These are phyloP conservation scores for Pyrenochaeta sp. DNA, from an alignment of 2,329 filamentous ascomycete genomes.

Conservation along the genomic window DNA sequence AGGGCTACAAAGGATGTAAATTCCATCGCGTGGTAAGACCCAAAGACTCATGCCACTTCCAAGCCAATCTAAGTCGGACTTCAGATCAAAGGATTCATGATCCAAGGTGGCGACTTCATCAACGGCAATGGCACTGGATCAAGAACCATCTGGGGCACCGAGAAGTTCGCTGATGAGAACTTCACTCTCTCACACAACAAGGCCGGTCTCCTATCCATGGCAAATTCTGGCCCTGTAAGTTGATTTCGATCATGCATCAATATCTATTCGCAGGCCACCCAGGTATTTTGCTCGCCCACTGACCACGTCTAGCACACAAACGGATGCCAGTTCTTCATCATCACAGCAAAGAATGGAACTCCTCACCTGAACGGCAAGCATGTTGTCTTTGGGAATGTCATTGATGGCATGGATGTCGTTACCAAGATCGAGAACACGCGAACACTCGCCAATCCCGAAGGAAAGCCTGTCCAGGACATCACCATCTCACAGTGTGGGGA, in stretches of 20 bases:
- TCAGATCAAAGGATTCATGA: constrained; percentile 97
- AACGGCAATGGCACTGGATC: constrained; percentile 92
- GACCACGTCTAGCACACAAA: constrained; percentile 81
- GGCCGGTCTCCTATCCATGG: constrained; percentile 89
- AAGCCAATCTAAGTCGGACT: constrained; percentile 13
- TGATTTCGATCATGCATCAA: too few relatives aligned
- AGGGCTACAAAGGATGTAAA: constrained; percentile 93
- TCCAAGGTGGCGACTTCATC: constrained; percentile 94
- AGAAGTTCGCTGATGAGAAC: constrained; percentile 89
- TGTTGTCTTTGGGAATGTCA: constrained; percentile 91
- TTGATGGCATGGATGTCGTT: constrained; percentile 89
- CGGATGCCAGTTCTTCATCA: constrained; percentile 97
- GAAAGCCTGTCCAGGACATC: constrained; percentile 85
- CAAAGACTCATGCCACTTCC: neutral
- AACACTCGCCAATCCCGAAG: constrained; percentile 67
- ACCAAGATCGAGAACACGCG: constrained; percentile 91
- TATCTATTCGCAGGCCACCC: too few relatives aligned
- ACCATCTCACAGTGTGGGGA: constrained; percentile 88
- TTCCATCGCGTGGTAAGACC: constrained; percentile 87
- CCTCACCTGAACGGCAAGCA: constrained; percentile 93
- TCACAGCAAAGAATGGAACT: constrained; percentile 72
- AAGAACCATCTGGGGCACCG: constrained; percentile 84
- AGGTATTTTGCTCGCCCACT: too few relatives aligned
- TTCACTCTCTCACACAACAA: constrained; percentile 80
- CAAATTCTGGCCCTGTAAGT: constrained; percentile 65